Evolutionary conservation across 495 filamentous ascomycete species (phyloP), one percentile per base, ranked within the genome.

Genomic region (Oidiodendron maius): DNA sequence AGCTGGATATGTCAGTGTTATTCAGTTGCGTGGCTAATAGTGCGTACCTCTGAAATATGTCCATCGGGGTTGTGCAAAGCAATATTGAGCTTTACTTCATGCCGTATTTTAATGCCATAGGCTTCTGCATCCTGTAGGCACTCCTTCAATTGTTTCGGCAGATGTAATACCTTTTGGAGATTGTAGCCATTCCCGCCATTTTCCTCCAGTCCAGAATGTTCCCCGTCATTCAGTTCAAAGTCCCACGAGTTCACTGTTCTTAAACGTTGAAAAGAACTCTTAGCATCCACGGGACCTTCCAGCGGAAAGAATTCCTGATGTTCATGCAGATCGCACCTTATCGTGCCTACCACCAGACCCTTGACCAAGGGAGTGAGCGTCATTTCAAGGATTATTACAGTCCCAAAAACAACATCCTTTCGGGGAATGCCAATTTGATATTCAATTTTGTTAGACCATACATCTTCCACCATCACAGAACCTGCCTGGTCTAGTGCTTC

Each of bases 381-480:
- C 64, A 96, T 88, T 47, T 93, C 81, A 21, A 95, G 68, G 11
- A 81, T 80, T 36, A 96, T 80, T 17, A 73, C 74, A 13, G 87
- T 94, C 30, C 93, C 93, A 55, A 95, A 96, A 8, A 95, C 83
- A 49, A 93, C 83, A 0, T 89, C 91, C 59, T 94, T 95, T 45
- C 83, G 87, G 2, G 93, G 91, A 8, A 91, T 83, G 50, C 82
- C 81, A 48, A 98, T 84, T 4, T 85, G 86, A 63, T 96, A 97
- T 59, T 93, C 82, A 57, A 96, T 77, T 70, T 98, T 98, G 66
- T 91, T 86, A 10, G 86, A 80, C 93, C 93, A 98, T 46, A 93
- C 78, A 58, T 95, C 94, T 63, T 95, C 87, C 43, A 95, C 82
- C n/a, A 83, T 89, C 87, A 91, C 90, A 11, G 86, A 84, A 61